These are phyloP conservation scores for Thalassiosira livingstoniorum DNA, from an alignment of 352 stramenopile genomes.

Conservation along the genomic window DNA sequence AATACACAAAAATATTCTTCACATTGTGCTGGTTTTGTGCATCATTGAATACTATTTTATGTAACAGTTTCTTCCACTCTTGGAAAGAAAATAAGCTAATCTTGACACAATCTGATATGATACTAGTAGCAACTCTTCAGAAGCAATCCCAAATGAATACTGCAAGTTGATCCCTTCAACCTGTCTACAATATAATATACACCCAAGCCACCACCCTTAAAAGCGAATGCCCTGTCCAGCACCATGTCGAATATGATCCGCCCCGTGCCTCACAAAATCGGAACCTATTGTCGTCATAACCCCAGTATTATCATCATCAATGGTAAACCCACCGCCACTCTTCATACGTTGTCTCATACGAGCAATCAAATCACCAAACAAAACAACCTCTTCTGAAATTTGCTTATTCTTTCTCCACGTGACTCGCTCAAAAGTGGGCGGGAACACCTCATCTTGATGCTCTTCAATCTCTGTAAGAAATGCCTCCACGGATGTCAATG, in stretches of 20 bases:
- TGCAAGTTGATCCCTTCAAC: too few species aligned
- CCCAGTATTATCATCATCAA: constrained; percentile 33
- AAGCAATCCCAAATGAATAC: too few species aligned
- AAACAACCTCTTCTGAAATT: constrained; percentile 42
- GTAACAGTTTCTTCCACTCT: too few species aligned
- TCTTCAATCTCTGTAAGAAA: constrained; percentile 48
- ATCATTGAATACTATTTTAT: too few species aligned
- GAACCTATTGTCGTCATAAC: constrained; percentile 10
- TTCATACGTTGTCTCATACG: constrained; percentile 38
- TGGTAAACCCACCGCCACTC: constrained; percentile 22
- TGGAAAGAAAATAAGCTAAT: too few species aligned
- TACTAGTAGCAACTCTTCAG: too few species aligned
- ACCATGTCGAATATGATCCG: constrained; percentile 39
- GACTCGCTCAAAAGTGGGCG: constrained; percentile 33
- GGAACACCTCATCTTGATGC: constrained; percentile 47
- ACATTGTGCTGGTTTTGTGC: too few species aligned
- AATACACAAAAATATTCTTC: too few species aligned
- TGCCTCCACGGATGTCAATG: constrained; percentile 34
- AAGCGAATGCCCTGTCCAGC: constrained; percentile 20
- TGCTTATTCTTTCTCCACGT: constrained; percentile 52
- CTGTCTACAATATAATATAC: too few species aligned
- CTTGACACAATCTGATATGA: too few species aligned
- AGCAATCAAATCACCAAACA: constrained; percentile 55
- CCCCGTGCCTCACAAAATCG: constrained; percentile 9
- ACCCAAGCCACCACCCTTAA: background rate